Conservation (phyloP, 345 rosid genomes). For the Fremontodendron californicum region DNA sequence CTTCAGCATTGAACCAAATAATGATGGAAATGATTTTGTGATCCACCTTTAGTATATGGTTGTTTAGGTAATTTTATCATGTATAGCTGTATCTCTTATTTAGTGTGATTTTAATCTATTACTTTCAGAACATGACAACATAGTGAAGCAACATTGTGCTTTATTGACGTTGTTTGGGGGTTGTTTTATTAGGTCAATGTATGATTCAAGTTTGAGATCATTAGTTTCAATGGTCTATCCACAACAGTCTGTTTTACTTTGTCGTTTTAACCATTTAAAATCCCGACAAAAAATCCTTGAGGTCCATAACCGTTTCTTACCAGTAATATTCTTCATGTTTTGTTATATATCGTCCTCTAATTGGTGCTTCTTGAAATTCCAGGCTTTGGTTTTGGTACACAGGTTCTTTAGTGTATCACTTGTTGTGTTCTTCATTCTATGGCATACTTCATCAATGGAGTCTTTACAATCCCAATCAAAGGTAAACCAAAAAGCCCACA, state of each 20-base stretch:
- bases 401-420: slow-evolving; percentile 89
- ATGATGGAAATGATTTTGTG: background rate
- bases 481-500: slow-evolving; percentile 33
- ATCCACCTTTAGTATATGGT: background rate
- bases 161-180: background rate
- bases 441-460: slow-evolving; percentile 61
- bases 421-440: slow-evolving; percentile 64
- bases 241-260: background rate
- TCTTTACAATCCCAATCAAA: slow-evolving; percentile 35
- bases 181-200: background rate
- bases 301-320: slow-evolving; percentile 1
- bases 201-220: background rate
- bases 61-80: background rate
- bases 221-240: background rate
- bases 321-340: background rate
- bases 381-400: slow-evolving; percentile 91
- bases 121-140: background rate
- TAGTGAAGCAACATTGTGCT: background rate
- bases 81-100: background rate
- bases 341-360: slow-evolving; percentile 19
- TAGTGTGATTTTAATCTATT: background rate
- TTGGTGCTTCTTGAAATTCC: slow-evolving; percentile 48
- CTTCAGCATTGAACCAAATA: background rate
- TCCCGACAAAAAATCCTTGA: background rate
- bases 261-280: background rate